Base-by-base conservation (phyloP, 805 yeast species). In the Nakazawaea wickerhamii region DNA sequence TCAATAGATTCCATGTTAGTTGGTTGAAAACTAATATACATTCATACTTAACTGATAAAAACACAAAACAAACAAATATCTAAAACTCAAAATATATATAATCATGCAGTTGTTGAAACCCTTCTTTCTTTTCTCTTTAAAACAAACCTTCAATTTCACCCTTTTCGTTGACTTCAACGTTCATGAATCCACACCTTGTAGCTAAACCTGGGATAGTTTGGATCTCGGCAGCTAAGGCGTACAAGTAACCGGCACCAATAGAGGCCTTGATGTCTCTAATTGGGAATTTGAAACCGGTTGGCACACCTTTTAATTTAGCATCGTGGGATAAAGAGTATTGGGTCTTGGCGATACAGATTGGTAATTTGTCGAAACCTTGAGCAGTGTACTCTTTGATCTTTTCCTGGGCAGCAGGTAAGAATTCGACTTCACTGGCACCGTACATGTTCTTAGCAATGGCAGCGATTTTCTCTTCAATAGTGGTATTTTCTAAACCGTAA, bases 181-280 rank as follows among this genome's bases (percentile, higher is more conserved):
- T 86, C 96, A 91, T 87, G 71, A 85, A 91, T 20, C 98, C 98
- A 53, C 95, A 84, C 61, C 86, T 90, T 8, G 98, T 91, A 44
- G 97, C 95, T 58, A 91, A 71, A 47, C 99, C 99, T 21, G 99
- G 99, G 54, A 91, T 90, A 21, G 99, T 91, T 82, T 84, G 89
- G 56, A 91, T 91, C 65, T 91, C 95, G 44, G 95, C 97, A 14
- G 97, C 97, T 54, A 91, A 73, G 1, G 98, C 98, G 59, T 91
- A 93, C 59, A 91, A 73, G 66, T 91, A 91, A 8, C 97, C 97
- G 37, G 97, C 98, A 64, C 99, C 99, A 43, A 87, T 86, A 28
- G 95, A 84, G 31, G 91, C 90, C 65, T 95, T 83, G 50, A 91
- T 86, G 55, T 91, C 99, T 62, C 95, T 78, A 54, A 91, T 88